Conservation (phyloP, 192 early-diverging fungal genomes). For the Coemansia sp. region DNA sequence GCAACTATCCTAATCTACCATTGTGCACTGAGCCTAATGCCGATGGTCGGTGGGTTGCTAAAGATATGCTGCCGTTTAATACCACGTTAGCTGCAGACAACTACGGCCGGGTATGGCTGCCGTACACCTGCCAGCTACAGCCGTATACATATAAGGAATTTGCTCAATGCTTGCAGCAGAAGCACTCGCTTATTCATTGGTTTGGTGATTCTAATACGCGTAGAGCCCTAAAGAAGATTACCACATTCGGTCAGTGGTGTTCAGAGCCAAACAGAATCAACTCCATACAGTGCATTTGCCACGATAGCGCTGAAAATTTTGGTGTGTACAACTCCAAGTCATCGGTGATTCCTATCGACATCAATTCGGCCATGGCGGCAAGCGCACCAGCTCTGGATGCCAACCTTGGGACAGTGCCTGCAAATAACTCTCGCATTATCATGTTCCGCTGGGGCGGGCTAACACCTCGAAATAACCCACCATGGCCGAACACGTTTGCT, state of each 20-base stretch:
- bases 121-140: constrained; percentile 47
- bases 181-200: constrained; percentile 41
- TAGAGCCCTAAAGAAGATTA: constrained; percentile 49
- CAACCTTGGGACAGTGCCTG: background rate
- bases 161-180: constrained; percentile 26
- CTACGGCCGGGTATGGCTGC: constrained; percentile 49
- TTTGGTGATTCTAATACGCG: constrained; percentile 56
- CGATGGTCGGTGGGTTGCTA: constrained; percentile 50
- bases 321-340: constrained; percentile 15
- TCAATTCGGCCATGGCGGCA: constrained; percentile 14
- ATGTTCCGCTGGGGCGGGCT: constrained; percentile 56
- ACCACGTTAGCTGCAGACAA: constrained; percentile 16
- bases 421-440: constrained; percentile 11
- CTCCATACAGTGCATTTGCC: constrained; percentile 37
- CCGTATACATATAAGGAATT: constrained; percentile 40
- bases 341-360: constrained; percentile 9
- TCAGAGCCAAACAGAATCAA: constrained; percentile 4
- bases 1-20: constrained; percentile 38
- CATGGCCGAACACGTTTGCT: constrained; percentile 20
- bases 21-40: constrained; percentile 34
- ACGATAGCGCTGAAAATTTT: constrained; percentile 38
- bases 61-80: constrained; percentile 12
- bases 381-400: constrained; percentile 2
- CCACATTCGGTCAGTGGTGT: constrained; percentile 53
- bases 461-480: constrained; percentile 31